phyloP scores from a whole-genome alignment of 805 yeast species.

The Suhomyces prunicola region DNA sequence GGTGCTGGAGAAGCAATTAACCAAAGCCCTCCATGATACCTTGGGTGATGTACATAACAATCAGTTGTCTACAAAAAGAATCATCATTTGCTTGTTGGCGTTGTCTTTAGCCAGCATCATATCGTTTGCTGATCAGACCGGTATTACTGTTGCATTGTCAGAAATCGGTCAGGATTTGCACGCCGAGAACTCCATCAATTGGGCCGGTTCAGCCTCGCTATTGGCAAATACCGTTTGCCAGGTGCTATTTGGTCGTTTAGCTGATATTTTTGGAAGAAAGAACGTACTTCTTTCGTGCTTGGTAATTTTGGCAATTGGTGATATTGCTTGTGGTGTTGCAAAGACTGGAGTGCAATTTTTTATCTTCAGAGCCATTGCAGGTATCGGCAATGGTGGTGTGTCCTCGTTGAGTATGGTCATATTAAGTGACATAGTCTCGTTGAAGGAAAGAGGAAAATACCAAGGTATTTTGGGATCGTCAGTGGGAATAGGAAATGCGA shows the following conservation, averaged over 20 bases:
- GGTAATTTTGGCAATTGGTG: conserved; percentile 39
- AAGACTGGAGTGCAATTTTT: conserved; percentile 46
- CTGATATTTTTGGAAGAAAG: conserved; percentile 56
- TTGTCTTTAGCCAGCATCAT: conserved; percentile 39
- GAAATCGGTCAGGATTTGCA: conserved; percentile 46
- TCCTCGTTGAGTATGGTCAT: conserved; percentile 50
- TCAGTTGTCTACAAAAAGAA: conserved; percentile 34
- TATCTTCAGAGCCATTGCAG: conserved; percentile 53
- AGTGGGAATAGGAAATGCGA: conserved; percentile 50
- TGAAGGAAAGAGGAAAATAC: conserved; percentile 52
- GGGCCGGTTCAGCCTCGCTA: conserved; percentile 57
- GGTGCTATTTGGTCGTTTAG: conserved; percentile 50
- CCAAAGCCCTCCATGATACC: background rate
- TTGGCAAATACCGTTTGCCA: conserved; percentile 53
- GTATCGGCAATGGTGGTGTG: conserved; percentile 56
- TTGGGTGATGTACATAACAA: conserved; percentile 43
- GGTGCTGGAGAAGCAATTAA: background rate
- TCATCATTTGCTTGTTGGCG: conserved; percentile 35
- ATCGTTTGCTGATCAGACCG: conserved; percentile 49
- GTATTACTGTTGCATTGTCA: conserved; percentile 48
- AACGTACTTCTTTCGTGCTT: conserved; percentile 39
- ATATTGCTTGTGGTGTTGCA: conserved; percentile 52
- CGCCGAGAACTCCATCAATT: conserved; percentile 47
- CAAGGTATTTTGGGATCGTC: conserved; percentile 54
- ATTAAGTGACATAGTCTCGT: conserved; percentile 51